Evolutionary conservation across 2,329 filamentous ascomycete genomes (phyloP).

Genomic region (Pestalotiopsis sp.): DNA sequence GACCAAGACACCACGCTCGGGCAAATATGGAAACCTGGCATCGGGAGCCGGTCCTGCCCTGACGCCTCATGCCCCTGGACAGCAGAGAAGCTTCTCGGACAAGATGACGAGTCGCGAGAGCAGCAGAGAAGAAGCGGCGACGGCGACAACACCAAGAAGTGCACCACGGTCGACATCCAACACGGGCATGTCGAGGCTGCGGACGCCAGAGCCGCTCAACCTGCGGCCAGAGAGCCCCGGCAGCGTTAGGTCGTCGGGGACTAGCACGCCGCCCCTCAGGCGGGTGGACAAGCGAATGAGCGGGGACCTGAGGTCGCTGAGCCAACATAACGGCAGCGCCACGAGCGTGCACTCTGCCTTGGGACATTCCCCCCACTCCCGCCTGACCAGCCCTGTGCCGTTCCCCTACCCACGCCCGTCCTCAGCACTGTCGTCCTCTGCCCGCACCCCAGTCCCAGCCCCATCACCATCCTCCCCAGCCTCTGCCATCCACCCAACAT

Average conservation of each 20-base stretch:
- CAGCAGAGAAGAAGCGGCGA: constrained; percentile 21
- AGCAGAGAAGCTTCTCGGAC: constrained; percentile 42
- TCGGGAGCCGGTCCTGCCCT: constrained; percentile 19
- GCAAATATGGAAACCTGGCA: constrained; percentile 23
- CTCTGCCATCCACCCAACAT: background rate
- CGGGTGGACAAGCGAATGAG: constrained; percentile 70
- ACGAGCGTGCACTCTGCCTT: constrained; percentile 16
- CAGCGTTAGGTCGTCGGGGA: constrained; percentile 47
- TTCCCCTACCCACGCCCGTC: background rate
- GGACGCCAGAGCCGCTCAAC: constrained; percentile 55
- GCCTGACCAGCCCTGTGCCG: background rate
- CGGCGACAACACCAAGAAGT: background rate
- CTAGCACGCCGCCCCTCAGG: constrained; percentile 65
- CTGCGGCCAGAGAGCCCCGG: constrained; percentile 67
- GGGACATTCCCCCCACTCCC: background rate
- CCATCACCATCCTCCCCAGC: background rate
- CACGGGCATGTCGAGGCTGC: constrained; percentile 52
- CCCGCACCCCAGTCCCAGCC: background rate
- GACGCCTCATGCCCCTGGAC: constrained; percentile 22
- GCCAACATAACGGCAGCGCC: constrained; percentile 50
- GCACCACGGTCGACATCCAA: constrained; percentile 51
- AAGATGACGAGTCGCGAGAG: constrained; percentile 26
- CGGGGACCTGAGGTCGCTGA: constrained; percentile 74
- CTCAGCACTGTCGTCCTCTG: background rate
- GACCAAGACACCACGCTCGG: constrained; percentile 20